phyloP scores from a whole-genome alignment of 306 rosid genomes.

The Castanospermum australe region DNA sequence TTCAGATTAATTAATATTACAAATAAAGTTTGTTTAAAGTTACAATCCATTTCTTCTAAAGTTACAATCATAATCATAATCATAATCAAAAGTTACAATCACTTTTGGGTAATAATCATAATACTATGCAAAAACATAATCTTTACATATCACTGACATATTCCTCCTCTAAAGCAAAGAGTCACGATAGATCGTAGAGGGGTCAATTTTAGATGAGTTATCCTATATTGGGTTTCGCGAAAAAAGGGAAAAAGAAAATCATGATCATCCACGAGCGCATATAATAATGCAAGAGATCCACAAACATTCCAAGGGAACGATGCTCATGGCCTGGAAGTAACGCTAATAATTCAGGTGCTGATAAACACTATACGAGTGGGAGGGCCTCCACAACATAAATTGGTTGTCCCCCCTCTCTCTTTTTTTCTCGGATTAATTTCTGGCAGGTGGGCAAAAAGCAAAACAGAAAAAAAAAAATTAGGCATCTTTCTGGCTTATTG shows the following conservation, averaged over 20 bases:
- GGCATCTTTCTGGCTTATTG: conserved; percentile 24
- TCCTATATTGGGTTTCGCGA: background rate
- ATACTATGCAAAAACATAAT: background rate
- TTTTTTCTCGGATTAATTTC: background rate
- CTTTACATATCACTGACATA: conserved; percentile 27
- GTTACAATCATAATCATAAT: too few relatives aligned
- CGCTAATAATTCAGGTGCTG: conserved; percentile 20
- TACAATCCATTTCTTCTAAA: too few relatives aligned
- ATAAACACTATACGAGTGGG: background rate
- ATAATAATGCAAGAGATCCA: conserved; percentile 9
- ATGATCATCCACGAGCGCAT: background rate
- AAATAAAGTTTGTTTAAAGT: too few relatives aligned
- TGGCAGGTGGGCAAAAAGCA: background rate
- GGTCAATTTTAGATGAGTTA: conserved; percentile 11
- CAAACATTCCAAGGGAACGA: conserved; percentile 20
- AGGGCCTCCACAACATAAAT: conserved; percentile 17
- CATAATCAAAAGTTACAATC: too few relatives aligned
- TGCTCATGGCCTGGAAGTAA: background rate
- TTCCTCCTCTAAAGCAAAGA: background rate
- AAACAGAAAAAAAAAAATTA: background rate
- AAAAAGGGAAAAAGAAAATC: background rate
- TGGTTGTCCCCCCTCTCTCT: background rate
- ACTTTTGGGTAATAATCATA: too few relatives aligned
- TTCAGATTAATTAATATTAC: too few relatives aligned
- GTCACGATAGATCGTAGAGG: background rate